Evolutionary conservation across 495 filamentous ascomycete species (phyloP).

Genomic region (Talaromyces adpressus): DNA sequence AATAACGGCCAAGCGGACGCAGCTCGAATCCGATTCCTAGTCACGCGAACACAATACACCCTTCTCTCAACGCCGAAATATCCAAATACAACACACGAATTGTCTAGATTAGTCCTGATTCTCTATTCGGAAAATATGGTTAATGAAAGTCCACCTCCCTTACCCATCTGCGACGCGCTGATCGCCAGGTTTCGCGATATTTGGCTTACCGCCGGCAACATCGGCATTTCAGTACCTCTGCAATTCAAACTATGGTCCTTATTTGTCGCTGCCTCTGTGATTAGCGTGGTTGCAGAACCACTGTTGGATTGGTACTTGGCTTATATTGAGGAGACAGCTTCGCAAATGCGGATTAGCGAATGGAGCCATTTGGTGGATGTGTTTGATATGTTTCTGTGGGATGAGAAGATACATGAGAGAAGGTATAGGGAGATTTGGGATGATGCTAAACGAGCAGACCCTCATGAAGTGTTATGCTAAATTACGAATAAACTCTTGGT

Average conservation of each 20-base stretch:
- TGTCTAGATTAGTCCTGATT: not conserved
- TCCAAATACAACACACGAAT: not conserved
- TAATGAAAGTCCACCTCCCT: not conserved
- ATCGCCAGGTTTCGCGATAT: not conserved
- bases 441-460: not conserved
- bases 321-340: not conserved
- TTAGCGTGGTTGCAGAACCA: not conserved
- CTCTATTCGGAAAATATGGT: not conserved
- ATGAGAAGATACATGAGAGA: not conserved
- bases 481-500: not conserved
- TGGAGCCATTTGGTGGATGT: not conserved
- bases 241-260: not conserved
- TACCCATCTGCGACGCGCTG: not conserved
- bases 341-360: not conserved
- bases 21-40: not conserved
- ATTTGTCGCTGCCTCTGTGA: not conserved
- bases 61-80: not conserved
- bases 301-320: not conserved
- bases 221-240: not conserved
- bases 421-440: slow-evolving; percentile 5
- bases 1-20: not conserved
- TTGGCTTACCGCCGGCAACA: not conserved
- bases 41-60: slow-evolving; percentile 2
- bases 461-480: not conserved
- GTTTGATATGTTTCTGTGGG: slow-evolving; percentile 3